Evolutionary conservation across 2,329 filamentous ascomycete genomes (phyloP).

Genomic region (Dactylellina drechsleri): DNA sequence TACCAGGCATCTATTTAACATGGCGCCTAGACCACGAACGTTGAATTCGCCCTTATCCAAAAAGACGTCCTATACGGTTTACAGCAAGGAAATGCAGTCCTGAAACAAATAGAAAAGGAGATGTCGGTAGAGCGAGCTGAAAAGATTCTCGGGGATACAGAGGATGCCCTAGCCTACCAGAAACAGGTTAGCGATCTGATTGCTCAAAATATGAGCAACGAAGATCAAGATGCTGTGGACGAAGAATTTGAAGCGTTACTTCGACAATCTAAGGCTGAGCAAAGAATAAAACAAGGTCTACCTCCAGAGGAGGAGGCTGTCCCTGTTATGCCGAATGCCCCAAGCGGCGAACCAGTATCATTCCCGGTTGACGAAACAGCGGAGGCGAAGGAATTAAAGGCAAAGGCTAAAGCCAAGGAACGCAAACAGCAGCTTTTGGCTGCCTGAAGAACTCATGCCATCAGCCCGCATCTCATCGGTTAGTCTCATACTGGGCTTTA

Average conservation of each 20-base stretch:
- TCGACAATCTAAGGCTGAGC: conserved; percentile 67
- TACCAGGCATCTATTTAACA: background rate
- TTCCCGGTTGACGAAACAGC: conserved; percentile 16
- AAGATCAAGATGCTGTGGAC: conserved; percentile 97
- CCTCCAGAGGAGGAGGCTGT: conserved; percentile 20
- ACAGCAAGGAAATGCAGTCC: conserved; percentile 87
- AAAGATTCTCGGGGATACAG: conserved; percentile 91
- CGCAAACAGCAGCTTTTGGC: conserved; percentile 44
- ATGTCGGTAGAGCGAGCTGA: conserved; percentile 96
- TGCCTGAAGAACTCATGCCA: conserved; percentile 8
- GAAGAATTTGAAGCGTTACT: conserved; percentile 89
- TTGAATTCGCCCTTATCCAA: conserved; percentile 96
- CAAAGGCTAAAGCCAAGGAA: conserved; percentile 33
- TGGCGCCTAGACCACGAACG: conserved; percentile 71
- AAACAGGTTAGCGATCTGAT: conserved; percentile 92
- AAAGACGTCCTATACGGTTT: conserved; percentile 95
- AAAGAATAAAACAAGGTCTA: conserved; percentile 23
- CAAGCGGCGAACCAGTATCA: conserved; percentile 22
- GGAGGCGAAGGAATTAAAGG: conserved; percentile 27
- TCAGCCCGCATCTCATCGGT: background rate
- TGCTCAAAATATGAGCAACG: conserved; percentile 84
- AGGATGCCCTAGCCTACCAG: conserved; percentile 91
- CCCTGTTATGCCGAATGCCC: conserved; percentile 42
- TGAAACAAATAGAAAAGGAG: conserved; percentile 90
- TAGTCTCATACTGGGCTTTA: background rate